A percentile compares a stretch with the other conserved stretches of the same genome.
Conservation (phyloP, 2,329 filamentous ascomycete genomes). For the Aureobasidium sp. region DNA sequence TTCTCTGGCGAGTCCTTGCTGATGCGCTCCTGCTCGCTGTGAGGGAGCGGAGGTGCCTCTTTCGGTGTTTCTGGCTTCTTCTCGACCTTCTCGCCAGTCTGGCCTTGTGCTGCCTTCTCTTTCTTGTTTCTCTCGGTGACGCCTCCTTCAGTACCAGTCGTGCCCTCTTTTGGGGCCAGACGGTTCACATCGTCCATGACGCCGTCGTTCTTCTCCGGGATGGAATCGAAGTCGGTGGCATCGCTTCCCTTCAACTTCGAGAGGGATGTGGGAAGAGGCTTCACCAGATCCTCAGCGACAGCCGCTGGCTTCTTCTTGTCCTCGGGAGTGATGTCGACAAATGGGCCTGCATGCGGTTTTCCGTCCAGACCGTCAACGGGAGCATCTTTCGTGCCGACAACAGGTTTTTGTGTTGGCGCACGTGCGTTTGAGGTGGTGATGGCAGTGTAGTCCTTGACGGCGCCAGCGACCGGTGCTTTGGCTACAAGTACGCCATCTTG, state of each 20-base stretch:
- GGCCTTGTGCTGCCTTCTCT: conserved; percentile 58
- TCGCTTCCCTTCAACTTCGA: conserved; percentile 42
- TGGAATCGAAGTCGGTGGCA: conserved; percentile 30
- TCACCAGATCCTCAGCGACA: conserved; percentile 17
- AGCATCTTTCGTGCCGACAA: conserved; percentile 63
- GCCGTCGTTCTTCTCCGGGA: conserved; percentile 59
- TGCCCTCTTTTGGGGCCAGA: conserved; percentile 70
- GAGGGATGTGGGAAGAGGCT: conserved; percentile 30
- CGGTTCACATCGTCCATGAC: conserved; percentile 89
- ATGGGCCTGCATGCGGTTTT: conserved; percentile 83
- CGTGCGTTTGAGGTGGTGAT: conserved; percentile 11
- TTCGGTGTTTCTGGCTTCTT: conserved; percentile 80
- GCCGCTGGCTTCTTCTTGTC: conserved; percentile 23
- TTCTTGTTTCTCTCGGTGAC: conserved; percentile 82
- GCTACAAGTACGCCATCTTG: conserved; percentile 22
- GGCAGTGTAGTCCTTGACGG: conserved; percentile 27
- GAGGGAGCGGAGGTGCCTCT: conserved; percentile 72
- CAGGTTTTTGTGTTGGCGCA: conserved; percentile 19
- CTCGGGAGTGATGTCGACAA: conserved; percentile 49
- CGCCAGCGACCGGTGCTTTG: conserved; percentile 16
- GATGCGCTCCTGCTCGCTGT: conserved; percentile 70
- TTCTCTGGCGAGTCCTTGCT: conserved; percentile 17
- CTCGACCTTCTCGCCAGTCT: conserved; percentile 61
- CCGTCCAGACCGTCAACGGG: conserved; percentile 91
- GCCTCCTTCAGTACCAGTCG: conserved; percentile 80